Evolutionary conservation across 495 filamentous ascomycete species (phyloP), one percentile per base, ranked within the genome.

Genomic region (Tricharina praecox): DNA sequence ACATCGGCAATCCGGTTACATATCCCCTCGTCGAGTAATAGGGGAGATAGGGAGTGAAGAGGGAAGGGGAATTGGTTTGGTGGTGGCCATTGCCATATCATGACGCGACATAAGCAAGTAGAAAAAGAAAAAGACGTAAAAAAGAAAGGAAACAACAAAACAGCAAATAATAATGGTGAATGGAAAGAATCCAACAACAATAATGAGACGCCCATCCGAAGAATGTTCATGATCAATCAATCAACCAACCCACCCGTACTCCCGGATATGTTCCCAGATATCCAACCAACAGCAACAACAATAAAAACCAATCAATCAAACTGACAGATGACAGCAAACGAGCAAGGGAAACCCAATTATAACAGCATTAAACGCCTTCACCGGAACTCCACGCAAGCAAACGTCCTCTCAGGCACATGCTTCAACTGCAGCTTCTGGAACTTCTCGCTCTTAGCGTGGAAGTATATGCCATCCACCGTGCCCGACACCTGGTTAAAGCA

Each of bases 391-490:
- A 93, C 74, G 52, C 85, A 83, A 59, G 78, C 78, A 59, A 81
- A 81, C 65, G 83, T 93, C 49, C 88, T 87, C 62, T 94, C 83
- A 32, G 78, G 69, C 28, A 94, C 80, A 66, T 93, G 85, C 56
- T 79, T 79, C 51, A 99, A 70, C 61, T 93, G 83, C 49, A 99
- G 69, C 62, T 93, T 83, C 67, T 99, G 92, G 62, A 85, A 92
- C 82, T 85, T 86, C 64, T 96, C 87, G 62, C 85, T 96, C 69
- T 85, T 93, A 23, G 85, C 80, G 66, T 99, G 92, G 63, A 93
- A 99, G 64, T 99, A 99, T 41, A 94, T 93, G 8, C 92, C 92
- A 55, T 74, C 83, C 13, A 99, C 79, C 26, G 70, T 79, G 13
- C 90, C 90, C 21, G 72, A 67, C 10, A 82, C 67, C 66, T 96